A percentile compares a stretch with the other conserved stretches of the same genome.
These are phyloP conservation scores for Leccinum barrowsii DNA, from an alignment of 768 basidiomycete species.

Conservation along the genomic window DNA sequence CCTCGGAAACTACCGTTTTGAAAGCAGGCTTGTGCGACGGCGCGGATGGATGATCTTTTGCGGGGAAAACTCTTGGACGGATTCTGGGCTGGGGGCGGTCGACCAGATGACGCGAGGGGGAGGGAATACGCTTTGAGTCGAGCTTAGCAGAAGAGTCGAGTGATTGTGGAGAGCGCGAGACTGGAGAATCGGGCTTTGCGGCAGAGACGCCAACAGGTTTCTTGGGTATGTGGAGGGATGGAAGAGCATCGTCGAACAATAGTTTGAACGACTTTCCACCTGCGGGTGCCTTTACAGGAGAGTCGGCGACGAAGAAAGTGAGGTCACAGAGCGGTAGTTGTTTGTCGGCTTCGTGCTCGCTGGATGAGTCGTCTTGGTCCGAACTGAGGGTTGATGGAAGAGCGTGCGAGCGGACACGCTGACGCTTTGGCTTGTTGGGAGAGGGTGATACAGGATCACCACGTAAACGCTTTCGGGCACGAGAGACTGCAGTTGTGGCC, in stretches of 20 bases:
- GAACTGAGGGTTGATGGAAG: slow-evolving; percentile 36
- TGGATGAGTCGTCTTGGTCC: slow-evolving; percentile 26
- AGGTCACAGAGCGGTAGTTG: slow-evolving; percentile 24
- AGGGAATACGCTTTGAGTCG: slow-evolving; percentile 2
- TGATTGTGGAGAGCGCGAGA: background rate
- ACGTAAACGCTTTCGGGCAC: slow-evolving; percentile 76
- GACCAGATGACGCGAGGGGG: background rate
- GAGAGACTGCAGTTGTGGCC: slow-evolving; percentile 46
- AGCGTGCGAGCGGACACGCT: slow-evolving; percentile 47
- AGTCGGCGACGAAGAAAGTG: slow-evolving; percentile 62
- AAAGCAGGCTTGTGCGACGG: slow-evolving; percentile 1
- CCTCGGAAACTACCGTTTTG: background rate
- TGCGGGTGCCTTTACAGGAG: slow-evolving; percentile 60
- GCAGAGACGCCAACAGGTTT: slow-evolving; percentile 6
- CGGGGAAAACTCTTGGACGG: slow-evolving; percentile 10
- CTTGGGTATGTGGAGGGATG: slow-evolving; percentile 15
- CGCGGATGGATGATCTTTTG: slow-evolving; percentile 2
- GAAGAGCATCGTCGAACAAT: slow-evolving; percentile 58
- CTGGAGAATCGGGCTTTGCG: slow-evolving; percentile 25
- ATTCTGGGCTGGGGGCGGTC: slow-evolving; percentile 4
- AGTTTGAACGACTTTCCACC: slow-evolving; percentile 61
- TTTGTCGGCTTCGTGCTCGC: slow-evolving; percentile 37
- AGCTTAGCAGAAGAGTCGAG: background rate
- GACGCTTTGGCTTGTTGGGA: slow-evolving; percentile 72
- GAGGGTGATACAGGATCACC: slow-evolving; percentile 84